Base-by-base conservation (phyloP, 2,329 filamentous ascomycete genomes). In the Talaromyces sp. region DNA sequence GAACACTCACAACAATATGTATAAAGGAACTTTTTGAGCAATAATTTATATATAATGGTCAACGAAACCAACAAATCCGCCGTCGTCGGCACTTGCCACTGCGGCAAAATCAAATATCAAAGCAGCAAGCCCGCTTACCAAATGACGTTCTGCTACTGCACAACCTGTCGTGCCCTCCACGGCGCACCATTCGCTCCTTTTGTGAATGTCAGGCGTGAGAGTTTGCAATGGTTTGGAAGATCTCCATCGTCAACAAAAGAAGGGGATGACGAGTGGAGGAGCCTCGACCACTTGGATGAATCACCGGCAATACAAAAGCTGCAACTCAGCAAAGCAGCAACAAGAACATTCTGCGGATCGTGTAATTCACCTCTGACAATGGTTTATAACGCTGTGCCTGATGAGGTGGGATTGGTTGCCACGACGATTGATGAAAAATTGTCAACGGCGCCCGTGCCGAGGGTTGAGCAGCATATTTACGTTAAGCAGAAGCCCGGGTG, bases 81-180 rank as follows among this genome's bases (percentile, higher is more conserved):
- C 14, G 56, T 58, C 19, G 3, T n/a, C 13, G 56, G 56, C 8
- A 31, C 2, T 24, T 58, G 56, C 39, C 56, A 43, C 22, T 58
- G 56, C 37, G 56, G 56, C 56, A 58, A 43, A 58, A 58, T 58
- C 35, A 43, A 58, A 43, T 58, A 58, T 10, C 33, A 43, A 58
- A 58, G 35, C 37, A 58, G 35, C 39, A 24, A 31, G 14, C 37
- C 56, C 35, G 13, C 56, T 24, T 59, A 45, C 14, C 37, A 31
- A 45, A 43, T 45, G 37, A 59, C 56, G 27, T 59, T 31, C 22
- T 59, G 56, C 56, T 59, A 59, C 56, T 59, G 56, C 24, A 41
- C 37, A 31, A 31, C 37, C 56, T 59, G 56, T 10, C 37, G 56
- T 41, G 22, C 39, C 4, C 56, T 41, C 7, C 56, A 58, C 56